phyloP scores from a whole-genome alignment of 805 yeast genomes.

The Teunomyces funiuensis region DNA sequence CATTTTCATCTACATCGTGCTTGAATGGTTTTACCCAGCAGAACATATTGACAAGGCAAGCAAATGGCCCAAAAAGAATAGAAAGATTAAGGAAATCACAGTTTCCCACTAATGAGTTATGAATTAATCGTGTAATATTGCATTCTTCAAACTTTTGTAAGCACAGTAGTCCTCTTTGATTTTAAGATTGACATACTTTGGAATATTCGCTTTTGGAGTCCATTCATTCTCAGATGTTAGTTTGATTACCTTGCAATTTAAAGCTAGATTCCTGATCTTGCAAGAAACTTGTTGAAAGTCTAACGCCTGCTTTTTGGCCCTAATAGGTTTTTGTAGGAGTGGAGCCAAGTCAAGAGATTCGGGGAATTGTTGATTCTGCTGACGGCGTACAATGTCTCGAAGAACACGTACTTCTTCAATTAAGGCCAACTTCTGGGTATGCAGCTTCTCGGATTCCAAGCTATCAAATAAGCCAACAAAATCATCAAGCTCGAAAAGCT shows the following conservation, averaged over 20 bases:
- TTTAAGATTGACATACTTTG: constrained; percentile 19
- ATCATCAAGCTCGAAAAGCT: constrained; percentile 13
- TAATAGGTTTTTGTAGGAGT: neutral
- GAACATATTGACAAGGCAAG: constrained; percentile 67
- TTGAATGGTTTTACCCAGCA: constrained; percentile 73
- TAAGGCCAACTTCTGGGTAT: constrained; percentile 33
- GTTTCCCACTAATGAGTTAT: neutral
- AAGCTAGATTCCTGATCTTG: constrained; percentile 11
- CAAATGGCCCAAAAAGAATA: constrained; percentile 66
- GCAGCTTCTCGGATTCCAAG: constrained; percentile 32
- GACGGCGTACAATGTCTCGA: constrained; percentile 32
- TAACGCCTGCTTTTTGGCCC: neutral
- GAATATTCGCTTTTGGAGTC: constrained; percentile 14
- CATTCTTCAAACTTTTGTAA: constrained; percentile 1
- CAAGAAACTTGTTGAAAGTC: neutral
- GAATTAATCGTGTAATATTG: neutral
- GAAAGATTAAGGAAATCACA: neutral
- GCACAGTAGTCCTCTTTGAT: constrained; percentile 16
- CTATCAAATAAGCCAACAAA: constrained; percentile 29
- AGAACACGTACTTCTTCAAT: constrained; percentile 47
- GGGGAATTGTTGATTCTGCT: neutral
- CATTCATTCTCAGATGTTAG: constrained; percentile 10
- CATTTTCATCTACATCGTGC: constrained; percentile 55
- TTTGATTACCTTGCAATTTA: constrained; percentile 12
- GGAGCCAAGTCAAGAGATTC: neutral